These are phyloP conservation scores for Danielia reshetovae DNA, from an alignment of 805 yeast genomes.

Conservation along the genomic window DNA sequence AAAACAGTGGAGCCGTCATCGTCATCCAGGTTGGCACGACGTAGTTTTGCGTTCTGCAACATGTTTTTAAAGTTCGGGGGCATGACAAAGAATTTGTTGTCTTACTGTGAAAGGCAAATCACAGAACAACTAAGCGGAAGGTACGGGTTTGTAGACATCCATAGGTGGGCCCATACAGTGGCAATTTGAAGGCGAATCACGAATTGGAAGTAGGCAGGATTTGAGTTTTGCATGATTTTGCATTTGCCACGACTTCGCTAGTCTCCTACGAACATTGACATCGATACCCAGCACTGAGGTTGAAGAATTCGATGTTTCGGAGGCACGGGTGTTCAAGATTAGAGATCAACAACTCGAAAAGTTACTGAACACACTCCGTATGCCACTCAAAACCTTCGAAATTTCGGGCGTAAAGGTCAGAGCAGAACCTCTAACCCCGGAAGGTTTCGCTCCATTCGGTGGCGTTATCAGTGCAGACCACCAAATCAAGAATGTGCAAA, in stretches of 20 bases:
- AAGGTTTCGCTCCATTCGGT: constrained; percentile 64
- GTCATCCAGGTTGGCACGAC: constrained; percentile 5
- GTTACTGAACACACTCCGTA: too few relatives aligned
- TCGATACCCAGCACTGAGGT: too few relatives aligned
- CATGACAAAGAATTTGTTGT: background rate
- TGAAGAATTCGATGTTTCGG: background rate
- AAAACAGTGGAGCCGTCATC: constrained; percentile 9
- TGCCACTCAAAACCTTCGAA: constrained; percentile 42
- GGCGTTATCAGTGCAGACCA: constrained; percentile 74
- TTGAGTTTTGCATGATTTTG: too few relatives aligned
- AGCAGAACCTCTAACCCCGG: constrained; percentile 66
- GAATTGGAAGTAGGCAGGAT: too few relatives aligned
- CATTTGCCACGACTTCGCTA: too few relatives aligned
- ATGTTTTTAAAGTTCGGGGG: constrained; percentile 1
- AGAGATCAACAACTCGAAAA: too few relatives aligned
- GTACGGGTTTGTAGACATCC: constrained; percentile 4
- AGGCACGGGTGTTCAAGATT: background rate
- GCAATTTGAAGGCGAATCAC: too few relatives aligned
- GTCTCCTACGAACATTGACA: too few relatives aligned
- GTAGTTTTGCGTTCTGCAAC: background rate
- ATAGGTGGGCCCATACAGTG: too few relatives aligned
- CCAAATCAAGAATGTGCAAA: constrained; percentile 47
- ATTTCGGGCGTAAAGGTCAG: constrained; percentile 21
- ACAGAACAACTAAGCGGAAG: background rate
- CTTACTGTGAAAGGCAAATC: background rate